These are phyloP conservation scores for Manihot esculenta DNA, from an alignment of 441 rosid genomes.

Conservation along the genomic window DNA sequence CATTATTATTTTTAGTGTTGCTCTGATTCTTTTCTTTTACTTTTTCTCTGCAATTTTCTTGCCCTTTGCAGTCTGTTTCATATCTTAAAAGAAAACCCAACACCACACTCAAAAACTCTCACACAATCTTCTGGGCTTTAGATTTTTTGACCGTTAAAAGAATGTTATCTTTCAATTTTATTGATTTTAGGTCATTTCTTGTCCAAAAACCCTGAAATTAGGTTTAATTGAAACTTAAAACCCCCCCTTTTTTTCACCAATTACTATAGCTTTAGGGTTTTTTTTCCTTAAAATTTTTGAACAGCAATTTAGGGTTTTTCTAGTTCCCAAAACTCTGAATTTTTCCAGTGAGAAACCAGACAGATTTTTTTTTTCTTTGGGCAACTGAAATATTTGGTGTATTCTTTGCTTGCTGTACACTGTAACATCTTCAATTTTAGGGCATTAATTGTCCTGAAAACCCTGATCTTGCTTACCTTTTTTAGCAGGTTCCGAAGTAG, in stretches of 20 bases:
- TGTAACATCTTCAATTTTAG: not conserved
- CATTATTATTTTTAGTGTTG: not conserved
- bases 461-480: constrained; percentile 21
- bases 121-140: not conserved
- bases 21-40: constrained; percentile 1
- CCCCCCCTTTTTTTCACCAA: not conserved
- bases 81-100: not conserved
- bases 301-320: not conserved
- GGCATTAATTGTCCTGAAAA: constrained; percentile 5
- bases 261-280: constrained; percentile 9
- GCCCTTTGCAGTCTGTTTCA: not conserved
- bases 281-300: not conserved
- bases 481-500: not conserved
- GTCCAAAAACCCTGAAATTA: constrained; percentile 6
- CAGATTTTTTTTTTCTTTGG: not conserved
- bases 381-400: not conserved
- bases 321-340: constrained; percentile 2
- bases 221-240: not conserved
- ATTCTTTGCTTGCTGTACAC: not conserved
- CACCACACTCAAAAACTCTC: not conserved
- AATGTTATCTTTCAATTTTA: not conserved
- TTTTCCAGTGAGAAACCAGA: not conserved
- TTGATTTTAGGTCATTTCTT: constrained; percentile 4
- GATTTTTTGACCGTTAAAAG: constrained; percentile 17
- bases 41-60: not conserved